Evolutionary conservation across 2,329 filamentous ascomycete species (phyloP), one percentile per base, ranked within the genome.

Genomic region (Ophiocordyceps sinensis): DNA sequence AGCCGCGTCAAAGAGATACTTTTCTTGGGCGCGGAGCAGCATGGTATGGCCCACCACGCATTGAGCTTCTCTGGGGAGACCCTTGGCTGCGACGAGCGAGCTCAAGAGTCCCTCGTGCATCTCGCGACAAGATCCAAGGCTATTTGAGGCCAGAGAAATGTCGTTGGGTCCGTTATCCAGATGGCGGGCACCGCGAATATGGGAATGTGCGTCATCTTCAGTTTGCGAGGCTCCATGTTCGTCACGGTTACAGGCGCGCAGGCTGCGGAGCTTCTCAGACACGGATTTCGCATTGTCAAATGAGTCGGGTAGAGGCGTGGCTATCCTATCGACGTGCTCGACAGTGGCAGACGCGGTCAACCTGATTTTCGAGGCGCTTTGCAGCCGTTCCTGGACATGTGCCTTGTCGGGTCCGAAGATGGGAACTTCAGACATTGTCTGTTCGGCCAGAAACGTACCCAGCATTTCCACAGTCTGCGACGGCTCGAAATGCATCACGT

Each of bases 1-100:
- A 14, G 62, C 60, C 44, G 76, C 77, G 51, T 87, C 66, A 45
- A 81, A 79, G 0, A 80, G 59, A 46, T 81, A 82, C 41, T 67
- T 71, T 49, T 77, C 74, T 46, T 72, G 73, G 8, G 75, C 73
- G 14, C 77, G 71, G 31, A 75, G 58, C 10, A 80, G 59, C 66
- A 78, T 77, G 4, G 66, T 57, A 45, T 79, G 71, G 45, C 79
- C 71, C 12, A 77, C 52, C 8, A 73, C 55, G 13, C 60, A 62
- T 40, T 75, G 71, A 1, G 70, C 71, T 44, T 71, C 64, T 34
- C 62, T 62, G 0, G 73, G 67, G 5, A 75, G 62, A 1, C 65
- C 66, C 32, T 59, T 62, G 2, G 63, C 63, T 35, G 67, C 61
- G 23, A 64, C 53, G 12, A 69, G 63, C 1, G 64, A 63, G 9